Evolutionary conservation across 2,329 filamentous ascomycete species (phyloP).

Genomic region (Colletotrichum sansevieriae): DNA sequence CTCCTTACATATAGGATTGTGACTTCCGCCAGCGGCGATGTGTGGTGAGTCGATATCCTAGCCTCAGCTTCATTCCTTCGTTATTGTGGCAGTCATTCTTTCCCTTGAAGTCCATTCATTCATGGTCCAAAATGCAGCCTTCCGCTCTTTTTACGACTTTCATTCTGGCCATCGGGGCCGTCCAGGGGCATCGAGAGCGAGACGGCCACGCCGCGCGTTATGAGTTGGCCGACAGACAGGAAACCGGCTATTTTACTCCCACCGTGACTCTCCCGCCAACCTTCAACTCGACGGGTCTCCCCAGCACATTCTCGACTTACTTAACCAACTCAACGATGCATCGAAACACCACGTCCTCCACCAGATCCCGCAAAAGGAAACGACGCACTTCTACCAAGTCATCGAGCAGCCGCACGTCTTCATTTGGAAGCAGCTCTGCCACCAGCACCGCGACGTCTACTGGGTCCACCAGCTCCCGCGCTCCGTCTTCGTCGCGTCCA

Average conservation of each 20-base stretch:
- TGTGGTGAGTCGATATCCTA: background rate
- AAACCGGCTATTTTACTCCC: background rate
- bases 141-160: background rate
- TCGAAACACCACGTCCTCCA: conserved; percentile 1
- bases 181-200: conserved; percentile 5
- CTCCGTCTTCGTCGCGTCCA: background rate
- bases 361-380: conserved; percentile 4
- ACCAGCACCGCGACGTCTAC: background rate
- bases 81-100: background rate
- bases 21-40: background rate
- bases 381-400: conserved; percentile 2
- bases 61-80: background rate
- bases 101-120: background rate
- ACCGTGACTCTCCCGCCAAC: background rate
- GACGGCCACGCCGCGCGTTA: background rate
- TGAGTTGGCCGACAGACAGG: background rate
- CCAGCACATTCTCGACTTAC: conserved; percentile 15
- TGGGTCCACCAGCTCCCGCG: background rate
- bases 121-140: background rate
- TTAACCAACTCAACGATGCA: background rate
- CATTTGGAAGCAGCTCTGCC: background rate
- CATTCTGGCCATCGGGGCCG: background rate
- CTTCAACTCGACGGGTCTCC: conserved; percentile 11
- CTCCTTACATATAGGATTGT: conserved; percentile 10
- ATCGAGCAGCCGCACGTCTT: background rate